These are phyloP conservation scores for Trichosporon asahii DNA, from an alignment of 1,284 basidiomycete genomes.

Conservation along the genomic window DNA sequence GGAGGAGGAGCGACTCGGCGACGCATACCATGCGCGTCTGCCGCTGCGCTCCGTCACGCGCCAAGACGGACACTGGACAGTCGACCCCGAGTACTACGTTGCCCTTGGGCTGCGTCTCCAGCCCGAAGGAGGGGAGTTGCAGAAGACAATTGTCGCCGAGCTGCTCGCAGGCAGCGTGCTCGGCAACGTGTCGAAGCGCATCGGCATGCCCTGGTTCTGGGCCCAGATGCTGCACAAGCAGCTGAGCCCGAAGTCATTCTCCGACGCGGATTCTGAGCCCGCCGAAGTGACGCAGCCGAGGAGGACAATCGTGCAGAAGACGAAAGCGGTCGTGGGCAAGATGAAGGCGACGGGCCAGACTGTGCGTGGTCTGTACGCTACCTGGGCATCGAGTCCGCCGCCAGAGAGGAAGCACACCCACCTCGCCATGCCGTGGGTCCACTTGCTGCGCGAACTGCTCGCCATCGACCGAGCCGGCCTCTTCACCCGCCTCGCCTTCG, in stretches of 20 bases:
- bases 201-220: conserved; percentile 52
- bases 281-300: neutral
- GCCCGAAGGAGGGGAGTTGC: conserved; percentile 33
- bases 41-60: conserved; percentile 22
- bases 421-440: conserved; percentile 23
- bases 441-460: conserved; percentile 13
- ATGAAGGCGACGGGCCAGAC: neutral
- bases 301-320: neutral
- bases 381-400: conserved; percentile 20
- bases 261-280: neutral
- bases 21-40: conserved; percentile 37
- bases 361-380: neutral
- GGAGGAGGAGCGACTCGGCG: neutral
- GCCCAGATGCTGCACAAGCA: conserved; percentile 27
- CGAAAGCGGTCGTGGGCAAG: neutral
- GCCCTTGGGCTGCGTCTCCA: conserved; percentile 48
- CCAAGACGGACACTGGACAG: neutral
- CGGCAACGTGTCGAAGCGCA: conserved; percentile 37
- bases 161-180: conserved; percentile 51
- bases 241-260: neutral
- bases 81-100: conserved; percentile 41
- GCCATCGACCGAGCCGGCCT: conserved; percentile 11
- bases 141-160: conserved; percentile 50
- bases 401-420: conserved; percentile 14
- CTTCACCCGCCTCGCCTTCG: conserved; percentile 16